A percentile compares a stretch with the other conserved stretches of the same genome.
phyloP scores from a whole-genome alignment of 169 alveolate genomes.

The Babesia sp. region DNA sequence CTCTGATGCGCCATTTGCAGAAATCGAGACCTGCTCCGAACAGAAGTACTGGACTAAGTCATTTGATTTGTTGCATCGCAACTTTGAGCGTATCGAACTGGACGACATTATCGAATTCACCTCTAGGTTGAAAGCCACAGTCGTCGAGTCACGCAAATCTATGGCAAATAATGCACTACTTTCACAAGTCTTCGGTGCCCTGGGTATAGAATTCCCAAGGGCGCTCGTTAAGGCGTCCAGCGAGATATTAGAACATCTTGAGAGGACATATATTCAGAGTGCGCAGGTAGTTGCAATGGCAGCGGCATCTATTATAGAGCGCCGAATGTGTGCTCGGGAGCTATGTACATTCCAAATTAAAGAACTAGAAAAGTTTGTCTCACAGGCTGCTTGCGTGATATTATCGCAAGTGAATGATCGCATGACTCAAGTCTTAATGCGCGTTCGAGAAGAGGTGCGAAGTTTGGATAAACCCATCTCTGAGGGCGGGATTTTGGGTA shows the following conservation, averaged over 20 bases:
- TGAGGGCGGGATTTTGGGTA: slow-evolving; percentile 4
- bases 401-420: not conserved
- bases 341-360: slow-evolving; percentile 16
- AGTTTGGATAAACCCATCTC: not conserved
- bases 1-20: not conserved
- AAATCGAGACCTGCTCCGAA: not conserved
- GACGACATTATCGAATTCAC: slow-evolving; percentile 5
- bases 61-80: slow-evolving; percentile 1
- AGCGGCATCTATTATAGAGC: slow-evolving; percentile 7
- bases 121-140: not conserved
- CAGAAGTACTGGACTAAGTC: slow-evolving; percentile 4
- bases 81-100: slow-evolving; percentile 16
- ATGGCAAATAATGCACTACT: not conserved
- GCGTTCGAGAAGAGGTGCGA: not conserved
- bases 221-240: not conserved
- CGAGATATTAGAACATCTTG: not conserved
- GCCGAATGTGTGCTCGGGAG: slow-evolving; percentile 12
- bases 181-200: not conserved
- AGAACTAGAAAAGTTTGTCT: slow-evolving; percentile 1
- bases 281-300: not conserved
- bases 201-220: slow-evolving; percentile 1
- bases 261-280: not conserved
- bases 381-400: slow-evolving; percentile 2
- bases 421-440: not conserved
- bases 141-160: not conserved